phyloP scores from a whole-genome alignment of 164 flowering plant genomes.

The Liriodendron chinense region DNA sequence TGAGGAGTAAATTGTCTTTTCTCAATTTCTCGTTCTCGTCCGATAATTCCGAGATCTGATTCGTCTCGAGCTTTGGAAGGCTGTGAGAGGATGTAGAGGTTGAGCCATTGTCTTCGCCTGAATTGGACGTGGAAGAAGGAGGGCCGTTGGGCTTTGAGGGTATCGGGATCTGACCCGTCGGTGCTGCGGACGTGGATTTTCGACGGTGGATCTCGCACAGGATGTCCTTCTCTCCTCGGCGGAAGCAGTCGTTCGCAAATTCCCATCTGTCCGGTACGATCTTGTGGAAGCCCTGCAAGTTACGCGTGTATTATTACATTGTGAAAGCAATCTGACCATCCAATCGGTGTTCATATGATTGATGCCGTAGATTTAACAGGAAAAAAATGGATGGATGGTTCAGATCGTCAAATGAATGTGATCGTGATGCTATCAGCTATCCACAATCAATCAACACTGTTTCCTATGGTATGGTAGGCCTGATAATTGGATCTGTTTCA shows the following conservation, averaged over 20 bases:
- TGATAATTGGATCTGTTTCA: too few species aligned
- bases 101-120: slow-evolving; percentile 64
- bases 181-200: slow-evolving; percentile 35
- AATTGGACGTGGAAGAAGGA: slow-evolving; percentile 33
- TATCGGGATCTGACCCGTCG: background rate
- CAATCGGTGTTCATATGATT: too few species aligned
- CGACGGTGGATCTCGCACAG: slow-evolving; percentile 73
- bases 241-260: slow-evolving; percentile 74
- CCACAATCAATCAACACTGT: too few species aligned
- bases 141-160: slow-evolving; percentile 20
- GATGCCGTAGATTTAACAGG: too few species aligned
- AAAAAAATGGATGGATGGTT: too few species aligned
- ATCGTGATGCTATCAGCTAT: too few species aligned
- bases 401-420: too few species aligned
- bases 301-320: background rate
- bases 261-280: slow-evolving; percentile 91
- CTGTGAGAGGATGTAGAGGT: slow-evolving; percentile 47
- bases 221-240: slow-evolving; percentile 56
- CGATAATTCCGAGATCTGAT: slow-evolving; percentile 49
- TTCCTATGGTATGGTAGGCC: too few species aligned
- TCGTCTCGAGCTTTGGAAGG: slow-evolving; percentile 21
- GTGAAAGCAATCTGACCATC: background rate
- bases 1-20: slow-evolving; percentile 57
- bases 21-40: slow-evolving; percentile 75
- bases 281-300: slow-evolving; percentile 58